Base-by-base conservation (phyloP, 1,284 basidiomycete species). In the Ganoderma lingzhi region DNA sequence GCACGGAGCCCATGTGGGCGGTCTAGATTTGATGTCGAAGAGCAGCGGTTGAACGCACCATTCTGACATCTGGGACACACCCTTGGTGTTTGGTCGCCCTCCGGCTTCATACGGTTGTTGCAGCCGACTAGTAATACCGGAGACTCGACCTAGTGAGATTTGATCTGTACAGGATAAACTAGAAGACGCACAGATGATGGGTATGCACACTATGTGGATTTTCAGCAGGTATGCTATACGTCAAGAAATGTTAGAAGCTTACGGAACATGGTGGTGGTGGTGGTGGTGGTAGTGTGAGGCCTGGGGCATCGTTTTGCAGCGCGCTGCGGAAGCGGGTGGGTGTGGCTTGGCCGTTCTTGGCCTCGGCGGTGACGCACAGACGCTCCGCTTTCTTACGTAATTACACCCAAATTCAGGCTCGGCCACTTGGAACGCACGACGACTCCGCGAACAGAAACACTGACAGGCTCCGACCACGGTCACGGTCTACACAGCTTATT, bases 41-140 rank as follows among this genome's bases (percentile, higher is more conserved):
- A 56, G 41, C 67, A 65, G 45, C 53, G 65, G 62, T 59, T 41
- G 48, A 19, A 72, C 79, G 61, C 41, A 85, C 85, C 83, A 44
- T 87, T 88, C 69, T 86, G 78, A 66, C 86, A 88, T 64, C 82
- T 79, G 1, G 87, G 86, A 70, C 86, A 87, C 48, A 88, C 73
- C 45, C 86, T 80, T 23, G 82, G 73, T 3, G 78, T 80, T 60
- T 81, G 81, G 67, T 81, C 78, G 30, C 84, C 85, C 19, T 84
- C 80, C 9, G 84, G 80, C 59, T 82, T 83, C 65, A 87, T 75
- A 70, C 78, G 85, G 14, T 83, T 85, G 32, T 83, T 80, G 74
- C 86, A 86, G 17, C 87, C 86, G 61, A 87, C 87, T 88, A 71
- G n/a, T 62, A 48, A 62, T 69, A 37, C 35, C 51, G 56, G 53